Conservation (phyloP, 306 rosid species). For the Trifolium subterraneum region DNA sequence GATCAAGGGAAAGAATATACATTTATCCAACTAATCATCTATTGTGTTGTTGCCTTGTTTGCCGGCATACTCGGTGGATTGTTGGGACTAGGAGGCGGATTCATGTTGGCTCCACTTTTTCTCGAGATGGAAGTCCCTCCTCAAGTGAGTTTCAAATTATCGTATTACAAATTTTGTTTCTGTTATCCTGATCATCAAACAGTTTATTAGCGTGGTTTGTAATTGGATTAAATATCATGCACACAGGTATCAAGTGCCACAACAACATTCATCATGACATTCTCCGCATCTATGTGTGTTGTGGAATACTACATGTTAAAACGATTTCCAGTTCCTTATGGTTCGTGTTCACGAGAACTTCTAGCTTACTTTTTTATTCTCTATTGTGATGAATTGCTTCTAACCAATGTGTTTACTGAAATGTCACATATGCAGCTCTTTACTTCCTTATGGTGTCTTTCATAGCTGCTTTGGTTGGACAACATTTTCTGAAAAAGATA, state of each 20-base stretch:
- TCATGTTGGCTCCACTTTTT: conserved; percentile 87
- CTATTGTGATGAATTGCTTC: neutral
- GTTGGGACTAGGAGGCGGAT: conserved; percentile 96
- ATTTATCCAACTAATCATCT: conserved; percentile 57
- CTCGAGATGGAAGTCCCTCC: conserved; percentile 91
- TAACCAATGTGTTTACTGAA: conserved; percentile 28
- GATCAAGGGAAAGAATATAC: conserved; percentile 50
- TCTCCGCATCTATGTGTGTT: conserved; percentile 96
- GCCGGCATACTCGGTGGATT: conserved; percentile 90
- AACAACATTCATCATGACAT: conserved; percentile 91
- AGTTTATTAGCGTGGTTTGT: neutral
- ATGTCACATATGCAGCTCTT: conserved; percentile 58
- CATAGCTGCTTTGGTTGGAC: conserved; percentile 76
- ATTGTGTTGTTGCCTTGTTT: conserved; percentile 62
- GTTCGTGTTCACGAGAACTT: conserved; percentile 43
- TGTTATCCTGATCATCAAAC: neutral
- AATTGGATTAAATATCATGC: conserved; percentile 20
- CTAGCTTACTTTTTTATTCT: neutral
- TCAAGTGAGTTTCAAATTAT: conserved; percentile 58
- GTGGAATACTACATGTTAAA: conserved; percentile 84
- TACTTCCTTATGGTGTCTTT: conserved; percentile 71
- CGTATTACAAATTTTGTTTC: neutral
- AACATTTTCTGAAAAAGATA: conserved; percentile 69
- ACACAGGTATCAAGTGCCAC: conserved; percentile 93
- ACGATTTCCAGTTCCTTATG: conserved; percentile 90